Conservation (phyloP, 2,329 filamentous ascomycete species). For the Hypoxylon sp. region DNA sequence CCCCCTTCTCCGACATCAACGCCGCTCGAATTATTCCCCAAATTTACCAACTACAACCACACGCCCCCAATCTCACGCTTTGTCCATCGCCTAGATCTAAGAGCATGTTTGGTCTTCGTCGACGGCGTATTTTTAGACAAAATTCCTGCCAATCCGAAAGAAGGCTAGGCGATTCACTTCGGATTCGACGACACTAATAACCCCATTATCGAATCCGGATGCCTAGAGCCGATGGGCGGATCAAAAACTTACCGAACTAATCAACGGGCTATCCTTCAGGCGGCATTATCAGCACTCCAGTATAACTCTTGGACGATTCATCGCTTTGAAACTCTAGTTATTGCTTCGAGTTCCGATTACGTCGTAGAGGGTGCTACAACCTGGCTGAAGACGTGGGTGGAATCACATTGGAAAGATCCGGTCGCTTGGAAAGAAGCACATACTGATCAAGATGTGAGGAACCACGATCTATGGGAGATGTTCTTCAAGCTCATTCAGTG, state of each 20-base stretch:
- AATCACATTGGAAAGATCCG: not conserved
- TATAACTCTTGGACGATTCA: constrained; percentile 61
- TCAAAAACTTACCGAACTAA: constrained; percentile 48
- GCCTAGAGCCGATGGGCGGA: not conserved
- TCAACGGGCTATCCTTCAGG: constrained; percentile 66
- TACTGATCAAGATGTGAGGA: constrained; percentile 45
- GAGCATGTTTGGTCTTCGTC: not conserved
- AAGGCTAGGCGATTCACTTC: not conserved
- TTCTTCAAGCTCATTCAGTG: constrained; percentile 60
- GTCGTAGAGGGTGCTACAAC: constrained; percentile 46
- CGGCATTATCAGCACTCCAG: constrained; percentile 63
- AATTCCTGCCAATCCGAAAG: not conserved
- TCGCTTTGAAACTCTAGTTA: constrained; percentile 59
- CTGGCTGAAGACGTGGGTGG: not conserved
- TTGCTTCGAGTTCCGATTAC: constrained; percentile 69
- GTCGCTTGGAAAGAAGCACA: not conserved
- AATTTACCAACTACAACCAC: not conserved
- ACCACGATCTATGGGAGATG: constrained; percentile 66
- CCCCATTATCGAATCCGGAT: not conserved
- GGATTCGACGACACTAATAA: not conserved
- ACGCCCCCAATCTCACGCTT: not conserved
- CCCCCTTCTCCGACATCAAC: not conserved
- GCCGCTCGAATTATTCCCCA: not conserved
- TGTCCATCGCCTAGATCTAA: not conserved
- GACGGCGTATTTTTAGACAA: not conserved